Conservation (phyloP, 2,329 filamentous ascomycete genomes). For the Tympanopsis confertula region DNA sequence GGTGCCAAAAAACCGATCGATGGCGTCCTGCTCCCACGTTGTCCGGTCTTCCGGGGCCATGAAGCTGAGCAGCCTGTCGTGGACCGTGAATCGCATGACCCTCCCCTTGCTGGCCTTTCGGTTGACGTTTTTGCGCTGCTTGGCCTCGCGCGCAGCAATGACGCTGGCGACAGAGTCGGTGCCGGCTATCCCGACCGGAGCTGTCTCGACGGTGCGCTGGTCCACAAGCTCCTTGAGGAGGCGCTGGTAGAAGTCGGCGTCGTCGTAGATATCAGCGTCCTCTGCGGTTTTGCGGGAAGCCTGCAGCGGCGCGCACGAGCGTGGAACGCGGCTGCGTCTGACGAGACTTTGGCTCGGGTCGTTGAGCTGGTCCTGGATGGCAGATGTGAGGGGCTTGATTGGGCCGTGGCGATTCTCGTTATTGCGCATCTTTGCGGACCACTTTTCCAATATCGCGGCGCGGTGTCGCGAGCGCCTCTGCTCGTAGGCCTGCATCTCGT, state of each 20-base stretch:
- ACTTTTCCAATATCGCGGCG: slow-evolving; percentile 71
- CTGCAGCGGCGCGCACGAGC: slow-evolving; percentile 67
- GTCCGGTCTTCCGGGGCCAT: slow-evolving; percentile 84
- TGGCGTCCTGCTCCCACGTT: slow-evolving; percentile 68
- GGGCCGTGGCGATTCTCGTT: slow-evolving; percentile 38
- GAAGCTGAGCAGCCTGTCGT: slow-evolving; percentile 96
- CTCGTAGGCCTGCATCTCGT: slow-evolving; percentile 58
- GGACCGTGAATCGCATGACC: slow-evolving; percentile 86
- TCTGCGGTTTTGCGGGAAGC: slow-evolving; percentile 42
- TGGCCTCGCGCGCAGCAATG: slow-evolving; percentile 64
- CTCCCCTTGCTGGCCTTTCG: slow-evolving; percentile 90
- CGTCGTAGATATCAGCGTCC: slow-evolving; percentile 67
- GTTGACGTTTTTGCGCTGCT: slow-evolving; percentile 74
- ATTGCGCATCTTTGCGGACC: slow-evolving; percentile 70
- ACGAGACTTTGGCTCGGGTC: slow-evolving; percentile 53
- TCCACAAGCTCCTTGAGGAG: slow-evolving; percentile 88
- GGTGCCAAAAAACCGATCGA: slow-evolving; percentile 66
- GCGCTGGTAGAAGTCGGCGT: slow-evolving; percentile 87
- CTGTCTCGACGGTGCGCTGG: slow-evolving; percentile 64
- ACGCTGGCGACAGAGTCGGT: slow-evolving; percentile 25
- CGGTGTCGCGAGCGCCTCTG: slow-evolving; percentile 44
- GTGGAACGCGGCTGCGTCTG: slow-evolving; percentile 57
- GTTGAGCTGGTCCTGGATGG: slow-evolving; percentile 58
- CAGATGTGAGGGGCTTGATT: slow-evolving; percentile 50
- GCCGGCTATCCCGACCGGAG: slow-evolving; percentile 22